Conservation (phyloP, 2,329 filamentous ascomycete species). For the Amylocarpus encephaloides region DNA sequence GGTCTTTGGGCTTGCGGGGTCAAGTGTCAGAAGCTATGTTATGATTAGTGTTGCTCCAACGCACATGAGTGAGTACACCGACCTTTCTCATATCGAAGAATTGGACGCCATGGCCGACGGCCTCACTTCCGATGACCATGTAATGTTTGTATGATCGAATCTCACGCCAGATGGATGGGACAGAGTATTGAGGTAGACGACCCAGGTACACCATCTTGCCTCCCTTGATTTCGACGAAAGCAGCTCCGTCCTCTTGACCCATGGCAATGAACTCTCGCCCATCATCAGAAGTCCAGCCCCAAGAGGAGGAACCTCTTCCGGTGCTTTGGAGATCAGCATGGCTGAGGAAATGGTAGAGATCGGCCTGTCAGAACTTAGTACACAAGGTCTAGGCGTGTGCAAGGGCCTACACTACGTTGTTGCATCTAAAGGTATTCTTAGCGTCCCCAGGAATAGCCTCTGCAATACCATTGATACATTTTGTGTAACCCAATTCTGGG, state of each 20-base stretch:
- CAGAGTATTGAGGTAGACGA: constrained; percentile 38
- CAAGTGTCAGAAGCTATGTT: constrained; percentile 26
- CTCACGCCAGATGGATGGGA: constrained; percentile 33
- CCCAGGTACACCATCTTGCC: constrained; percentile 43
- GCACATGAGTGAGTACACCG: neutral
- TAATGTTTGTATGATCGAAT: constrained; percentile 35
- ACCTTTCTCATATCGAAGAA: constrained; percentile 49
- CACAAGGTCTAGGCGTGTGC: neutral
- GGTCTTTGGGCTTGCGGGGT: constrained; percentile 34
- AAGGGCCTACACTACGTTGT: constrained; percentile 29
- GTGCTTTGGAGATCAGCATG: constrained; percentile 35
- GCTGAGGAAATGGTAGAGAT: constrained; percentile 49
- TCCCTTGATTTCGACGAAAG: constrained; percentile 42
- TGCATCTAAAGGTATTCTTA: constrained; percentile 43
- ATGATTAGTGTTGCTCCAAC: neutral
- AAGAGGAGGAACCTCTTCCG: constrained; percentile 9
- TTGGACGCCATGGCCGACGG: constrained; percentile 43
- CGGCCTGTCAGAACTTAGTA: constrained; percentile 32
- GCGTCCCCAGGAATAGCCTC: constrained; percentile 40
- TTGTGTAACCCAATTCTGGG: constrained; percentile 35
- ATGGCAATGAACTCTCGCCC: constrained; percentile 41
- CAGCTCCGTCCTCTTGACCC: constrained; percentile 15
- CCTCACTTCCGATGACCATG: constrained; percentile 37
- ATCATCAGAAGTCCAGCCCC: constrained; percentile 42
- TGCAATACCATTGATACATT: constrained; percentile 39